Percentiles rank a stretch among this genome's conserved stretches.
Evolutionary conservation across 805 yeast genomes (phyloP).

Genomic region (Teunomyces kruisii): DNA sequence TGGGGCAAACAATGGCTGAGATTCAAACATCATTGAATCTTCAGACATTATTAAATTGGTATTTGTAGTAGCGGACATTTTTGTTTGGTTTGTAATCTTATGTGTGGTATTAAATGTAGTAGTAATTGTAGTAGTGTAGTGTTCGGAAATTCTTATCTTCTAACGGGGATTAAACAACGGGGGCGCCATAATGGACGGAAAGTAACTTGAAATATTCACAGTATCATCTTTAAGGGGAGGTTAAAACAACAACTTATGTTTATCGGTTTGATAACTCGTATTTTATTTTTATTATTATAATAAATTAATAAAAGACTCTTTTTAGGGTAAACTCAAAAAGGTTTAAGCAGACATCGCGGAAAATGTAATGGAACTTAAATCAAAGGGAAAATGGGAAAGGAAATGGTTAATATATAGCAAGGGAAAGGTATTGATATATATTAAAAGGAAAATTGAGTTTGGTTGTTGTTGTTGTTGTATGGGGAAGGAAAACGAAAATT

Average conservation of each 20-base stretch:
- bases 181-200: slow-evolving; percentile 36
- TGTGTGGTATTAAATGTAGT: slow-evolving; percentile 5
- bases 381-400: slow-evolving; percentile 3
- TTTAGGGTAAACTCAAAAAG: slow-evolving; percentile 11
- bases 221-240: slow-evolving; percentile 30
- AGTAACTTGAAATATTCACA: slow-evolving; percentile 21
- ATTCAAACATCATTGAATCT: slow-evolving; percentile 22
- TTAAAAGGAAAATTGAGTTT: neutral
- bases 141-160: slow-evolving; percentile 5
- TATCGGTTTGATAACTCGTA: slow-evolving; percentile 10
- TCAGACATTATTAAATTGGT: slow-evolving; percentile 9
- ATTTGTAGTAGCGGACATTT: slow-evolving; percentile 24
- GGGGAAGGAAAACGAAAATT: slow-evolving; percentile 5
- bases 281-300: slow-evolving; percentile 13
- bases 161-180: slow-evolving; percentile 14
- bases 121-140: slow-evolving; percentile 1
- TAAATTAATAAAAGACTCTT: slow-evolving; percentile 20
- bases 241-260: slow-evolving; percentile 24
- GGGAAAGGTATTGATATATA: neutral
- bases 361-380: slow-evolving; percentile 5
- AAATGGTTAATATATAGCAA: slow-evolving; percentile 4
- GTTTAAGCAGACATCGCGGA: slow-evolving; percentile 39
- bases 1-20: slow-evolving; percentile 21
- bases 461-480: slow-evolving; percentile 11
- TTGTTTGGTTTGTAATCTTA: slow-evolving; percentile 11